A percentile compares a stretch with the other conserved stretches of the same genome.
Evolutionary conservation across 2,329 filamentous ascomycete species (phyloP).

Genomic region (Fusarium fujikuroi): DNA sequence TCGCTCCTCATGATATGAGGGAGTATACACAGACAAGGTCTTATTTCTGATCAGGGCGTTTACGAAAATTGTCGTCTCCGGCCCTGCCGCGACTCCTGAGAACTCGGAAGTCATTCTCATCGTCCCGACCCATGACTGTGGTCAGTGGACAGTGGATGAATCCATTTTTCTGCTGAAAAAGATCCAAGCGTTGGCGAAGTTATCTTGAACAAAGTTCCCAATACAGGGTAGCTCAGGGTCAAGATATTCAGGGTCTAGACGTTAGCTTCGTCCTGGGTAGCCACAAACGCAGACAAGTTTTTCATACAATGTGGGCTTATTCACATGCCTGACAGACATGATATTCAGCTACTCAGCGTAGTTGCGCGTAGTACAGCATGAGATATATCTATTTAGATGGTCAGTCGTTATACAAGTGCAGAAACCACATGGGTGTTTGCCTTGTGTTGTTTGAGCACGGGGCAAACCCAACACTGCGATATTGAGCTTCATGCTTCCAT

Average conservation of each 20-base stretch:
- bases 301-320: conserved; percentile 13
- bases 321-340: background rate
- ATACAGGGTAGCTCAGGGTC: conserved; percentile 28
- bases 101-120: conserved; percentile 13
- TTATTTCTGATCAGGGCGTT: background rate
- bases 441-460: conserved; percentile 11
- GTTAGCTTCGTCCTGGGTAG: conserved; percentile 23
- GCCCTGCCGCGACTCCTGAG: background rate
- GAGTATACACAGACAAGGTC: conserved; percentile 25
- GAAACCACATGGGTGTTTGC: conserved; percentile 3
- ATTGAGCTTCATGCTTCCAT: conserved; percentile 1
- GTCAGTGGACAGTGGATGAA: background rate
- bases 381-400: background rate
- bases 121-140: background rate
- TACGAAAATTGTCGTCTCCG: background rate
- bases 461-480: background rate
- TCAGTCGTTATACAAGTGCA: background rate
- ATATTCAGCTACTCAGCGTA: background rate
- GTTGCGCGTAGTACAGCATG: background rate
- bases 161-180: background rate
- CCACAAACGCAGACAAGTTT: conserved; percentile 13
- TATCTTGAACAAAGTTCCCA: conserved; percentile 2
- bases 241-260: conserved; percentile 27
- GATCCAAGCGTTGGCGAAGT: conserved; percentile 12
- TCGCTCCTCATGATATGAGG: conserved; percentile 22